phyloP scores from a whole-genome alignment of 1,284 basidiomycete species.

The Fistulinella cinereoalba region DNA sequence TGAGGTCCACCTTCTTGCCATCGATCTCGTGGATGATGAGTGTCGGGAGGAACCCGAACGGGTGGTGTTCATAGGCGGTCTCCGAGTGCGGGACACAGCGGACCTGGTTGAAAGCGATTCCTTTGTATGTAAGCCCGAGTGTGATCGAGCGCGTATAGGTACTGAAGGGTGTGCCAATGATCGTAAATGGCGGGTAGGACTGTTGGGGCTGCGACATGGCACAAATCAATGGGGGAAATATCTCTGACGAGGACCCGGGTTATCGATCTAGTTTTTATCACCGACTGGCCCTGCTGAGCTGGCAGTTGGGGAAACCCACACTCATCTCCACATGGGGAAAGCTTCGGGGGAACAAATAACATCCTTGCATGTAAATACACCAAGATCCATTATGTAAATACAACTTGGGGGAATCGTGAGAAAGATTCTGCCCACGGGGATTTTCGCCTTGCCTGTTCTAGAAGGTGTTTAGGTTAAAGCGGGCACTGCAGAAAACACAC shows the following conservation, averaged over 20 bases:
- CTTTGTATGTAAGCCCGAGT: slow-evolving; percentile 30
- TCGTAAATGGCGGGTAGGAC: slow-evolving; percentile 17
- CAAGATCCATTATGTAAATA: too few species aligned
- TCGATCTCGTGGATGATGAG: slow-evolving; percentile 28
- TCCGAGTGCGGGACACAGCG: slow-evolving; percentile 29
- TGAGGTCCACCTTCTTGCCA: slow-evolving; percentile 24
- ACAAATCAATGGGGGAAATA: not conserved
- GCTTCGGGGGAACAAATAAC: not conserved
- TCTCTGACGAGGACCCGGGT: too few species aligned
- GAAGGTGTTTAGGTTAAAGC: slow-evolving; percentile 5
- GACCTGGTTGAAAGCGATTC: slow-evolving; percentile 27
- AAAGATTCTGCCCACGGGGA: not conserved
- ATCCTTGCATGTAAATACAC: not conserved
- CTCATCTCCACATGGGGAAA: slow-evolving; percentile 1
- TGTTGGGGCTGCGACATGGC: not conserved
- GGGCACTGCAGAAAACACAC: too few species aligned
- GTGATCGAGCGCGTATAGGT: slow-evolving; percentile 35
- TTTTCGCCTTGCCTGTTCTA: not conserved
- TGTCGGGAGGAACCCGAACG: slow-evolving; percentile 34
- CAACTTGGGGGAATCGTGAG: too few species aligned
- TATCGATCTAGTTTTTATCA: too few species aligned
- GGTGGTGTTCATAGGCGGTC: slow-evolving; percentile 28
- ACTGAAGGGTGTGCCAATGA: slow-evolving; percentile 35
- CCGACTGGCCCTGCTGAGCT: not conserved
- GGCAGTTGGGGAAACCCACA: not conserved